Conservation (phyloP, 2,329 filamentous ascomycete species). For the Talaromyces amestolkiae region DNA sequence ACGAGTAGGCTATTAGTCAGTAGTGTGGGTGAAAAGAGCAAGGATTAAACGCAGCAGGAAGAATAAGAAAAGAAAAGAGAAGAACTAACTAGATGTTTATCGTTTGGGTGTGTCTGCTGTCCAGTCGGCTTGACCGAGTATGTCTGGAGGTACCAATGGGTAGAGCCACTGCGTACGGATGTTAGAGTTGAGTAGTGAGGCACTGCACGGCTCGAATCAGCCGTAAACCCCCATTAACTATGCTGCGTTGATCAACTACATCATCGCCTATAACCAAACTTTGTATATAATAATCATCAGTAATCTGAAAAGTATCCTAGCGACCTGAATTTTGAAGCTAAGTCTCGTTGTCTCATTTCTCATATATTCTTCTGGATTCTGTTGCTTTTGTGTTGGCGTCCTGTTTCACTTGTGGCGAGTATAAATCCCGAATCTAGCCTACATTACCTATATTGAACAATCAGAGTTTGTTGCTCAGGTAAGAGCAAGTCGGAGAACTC, state of each 20-base stretch:
- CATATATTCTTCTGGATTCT: neutral
- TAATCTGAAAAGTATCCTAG: neutral
- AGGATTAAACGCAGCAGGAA: neutral
- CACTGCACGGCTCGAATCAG: neutral
- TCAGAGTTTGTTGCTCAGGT: neutral
- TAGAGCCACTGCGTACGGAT: neutral
- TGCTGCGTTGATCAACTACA: neutral
- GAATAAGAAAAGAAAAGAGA: neutral
- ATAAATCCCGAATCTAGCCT: neutral
- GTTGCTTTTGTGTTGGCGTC: neutral
- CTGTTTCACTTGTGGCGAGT: neutral
- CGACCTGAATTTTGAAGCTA: neutral
- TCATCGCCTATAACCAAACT: neutral
- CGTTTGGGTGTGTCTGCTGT: neutral
- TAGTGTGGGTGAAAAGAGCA: neutral
- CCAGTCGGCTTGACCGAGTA: neutral
- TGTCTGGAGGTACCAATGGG: neutral
- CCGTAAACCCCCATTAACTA: neutral
- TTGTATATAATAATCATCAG: slow-evolving; percentile 3
- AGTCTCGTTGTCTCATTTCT: neutral
- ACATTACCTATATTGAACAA: neutral
- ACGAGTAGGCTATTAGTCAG: neutral
- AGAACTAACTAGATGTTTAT: neutral
- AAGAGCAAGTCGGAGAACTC: neutral
- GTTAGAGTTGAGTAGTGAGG: neutral